Evolutionary conservation across 306 rosid genomes (phyloP).

Genomic region (Pterocarpus santalinus): DNA sequence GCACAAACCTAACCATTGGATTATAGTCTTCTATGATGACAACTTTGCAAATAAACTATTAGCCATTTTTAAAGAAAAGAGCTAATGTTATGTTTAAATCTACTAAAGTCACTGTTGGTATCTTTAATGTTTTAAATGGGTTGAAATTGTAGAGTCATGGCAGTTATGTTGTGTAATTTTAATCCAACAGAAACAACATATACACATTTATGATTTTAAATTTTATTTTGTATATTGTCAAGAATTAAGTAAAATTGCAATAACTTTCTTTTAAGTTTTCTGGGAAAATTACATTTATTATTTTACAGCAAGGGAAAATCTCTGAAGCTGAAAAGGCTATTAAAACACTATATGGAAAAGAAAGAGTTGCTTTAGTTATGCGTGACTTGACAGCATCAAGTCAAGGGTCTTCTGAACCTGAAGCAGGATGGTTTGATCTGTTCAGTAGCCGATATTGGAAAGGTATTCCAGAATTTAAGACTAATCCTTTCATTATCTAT

Average conservation of each 20-base stretch:
- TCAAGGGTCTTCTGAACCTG: conserved; percentile 85
- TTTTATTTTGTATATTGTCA: conserved; percentile 5
- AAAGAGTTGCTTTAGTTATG: conserved; percentile 74
- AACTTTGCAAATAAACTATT: conserved; percentile 12
- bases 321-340: conserved; percentile 77
- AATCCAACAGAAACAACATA: background rate
- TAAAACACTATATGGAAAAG: conserved; percentile 79
- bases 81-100: background rate
- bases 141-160: background rate
- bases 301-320: conserved; percentile 81
- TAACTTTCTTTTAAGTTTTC: conserved; percentile 14
- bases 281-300: background rate
- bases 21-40: background rate
- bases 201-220: background rate
- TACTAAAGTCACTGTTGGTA: background rate
- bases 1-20: background rate
- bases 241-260: conserved; percentile 1
- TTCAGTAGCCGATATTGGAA: conserved; percentile 86
- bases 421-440: conserved; percentile 89
- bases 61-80: background rate
- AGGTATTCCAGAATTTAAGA: conserved; percentile 56
- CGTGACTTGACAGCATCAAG: conserved; percentile 62
- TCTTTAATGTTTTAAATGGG: conserved; percentile 7
- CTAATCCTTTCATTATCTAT: background rate
- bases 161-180: background rate